Conservation (phyloP, 495 filamentous ascomycete species). For the Amphirosellinia nigrospora region DNA sequence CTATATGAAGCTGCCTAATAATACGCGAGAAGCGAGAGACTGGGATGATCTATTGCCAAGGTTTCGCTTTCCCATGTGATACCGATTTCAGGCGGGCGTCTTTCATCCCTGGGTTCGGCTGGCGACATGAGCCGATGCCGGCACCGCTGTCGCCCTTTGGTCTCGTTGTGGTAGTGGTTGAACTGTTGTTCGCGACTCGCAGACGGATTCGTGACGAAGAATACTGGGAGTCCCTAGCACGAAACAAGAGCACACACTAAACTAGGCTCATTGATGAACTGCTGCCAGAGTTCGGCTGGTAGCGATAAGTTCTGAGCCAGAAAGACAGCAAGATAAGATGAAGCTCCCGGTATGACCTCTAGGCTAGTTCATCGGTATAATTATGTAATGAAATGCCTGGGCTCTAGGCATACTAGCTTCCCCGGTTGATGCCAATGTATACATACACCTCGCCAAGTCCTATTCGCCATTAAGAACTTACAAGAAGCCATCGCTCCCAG, state of each 20-base stretch:
- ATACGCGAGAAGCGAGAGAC: neutral
- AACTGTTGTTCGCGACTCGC: too few relatives aligned
- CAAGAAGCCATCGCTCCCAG: too few relatives aligned
- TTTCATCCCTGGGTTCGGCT: neutral
- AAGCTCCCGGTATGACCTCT: neutral
- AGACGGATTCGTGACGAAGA: neutral
- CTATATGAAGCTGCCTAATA: neutral
- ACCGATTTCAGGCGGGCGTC: neutral
- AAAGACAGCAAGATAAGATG: neutral
- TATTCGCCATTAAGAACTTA: neutral
- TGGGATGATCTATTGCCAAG: neutral
- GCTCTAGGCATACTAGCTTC: too few relatives aligned
- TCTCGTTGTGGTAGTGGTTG: neutral
- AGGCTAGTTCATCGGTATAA: neutral
- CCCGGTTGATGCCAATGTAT: neutral
- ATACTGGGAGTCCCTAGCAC: neutral
- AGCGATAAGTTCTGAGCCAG: neutral
- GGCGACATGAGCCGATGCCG: neutral
- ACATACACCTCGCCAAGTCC: neutral
- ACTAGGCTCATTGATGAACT: neutral
- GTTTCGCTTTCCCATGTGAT: neutral
- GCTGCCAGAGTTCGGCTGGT: neutral
- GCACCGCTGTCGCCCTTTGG: neutral
- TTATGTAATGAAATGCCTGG: neutral
- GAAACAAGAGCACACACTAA: neutral